Evolutionary conservation across 768 basidiomycete genomes (phyloP), one percentile per base, ranked within the genome.

Genomic region (Tulasnella sp.): DNA sequence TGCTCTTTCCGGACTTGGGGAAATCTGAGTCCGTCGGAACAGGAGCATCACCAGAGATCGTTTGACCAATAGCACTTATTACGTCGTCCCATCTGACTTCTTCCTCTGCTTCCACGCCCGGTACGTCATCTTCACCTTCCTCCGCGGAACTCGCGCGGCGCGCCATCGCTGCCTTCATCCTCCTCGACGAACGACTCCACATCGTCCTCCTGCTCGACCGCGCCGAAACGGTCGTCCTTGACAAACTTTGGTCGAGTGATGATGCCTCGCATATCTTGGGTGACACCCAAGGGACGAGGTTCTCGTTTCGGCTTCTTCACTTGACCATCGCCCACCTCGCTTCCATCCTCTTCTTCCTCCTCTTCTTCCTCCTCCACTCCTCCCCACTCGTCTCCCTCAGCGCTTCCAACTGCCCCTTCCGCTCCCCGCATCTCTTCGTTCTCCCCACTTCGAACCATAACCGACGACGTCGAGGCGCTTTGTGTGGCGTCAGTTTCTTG

Each of bases 21-120:
- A 15, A 1, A 6, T 51, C 46, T 5, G 39, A 7, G 2, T 75
- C 16, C 37, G 23, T 16, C n/a, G 74, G 37, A 39, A 11, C 44
- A 15, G 44, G n/a, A 2, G 44, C 35, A 35, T 5, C 44, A 81
- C 86, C 86, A 82, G 13, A 83, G 96, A 83, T 77, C 89, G 89
- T 32, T 70, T 83, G 16, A 81, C 82, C 7, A 83, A 85, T 79
- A 32, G 79, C 61, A n/a, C 80, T 80, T 84, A 94, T 95, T 39
- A 98, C 91, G 82, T 98, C 96, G 80, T 91, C 90, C 95, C 96
- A 97, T 18, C 88, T 89, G 77, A 97, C 83, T 5, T 71, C 83
- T 18, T 81, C 84, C 48, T 82, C 81, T n/a, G 81, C 83, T 16
- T 80, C 83, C 5, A 76, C 82, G 1, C 79, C 82, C n/a, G 78